phyloP scores from a whole-genome alignment of 371 early-diverging fungal species.

The Mucor saturninus region DNA sequence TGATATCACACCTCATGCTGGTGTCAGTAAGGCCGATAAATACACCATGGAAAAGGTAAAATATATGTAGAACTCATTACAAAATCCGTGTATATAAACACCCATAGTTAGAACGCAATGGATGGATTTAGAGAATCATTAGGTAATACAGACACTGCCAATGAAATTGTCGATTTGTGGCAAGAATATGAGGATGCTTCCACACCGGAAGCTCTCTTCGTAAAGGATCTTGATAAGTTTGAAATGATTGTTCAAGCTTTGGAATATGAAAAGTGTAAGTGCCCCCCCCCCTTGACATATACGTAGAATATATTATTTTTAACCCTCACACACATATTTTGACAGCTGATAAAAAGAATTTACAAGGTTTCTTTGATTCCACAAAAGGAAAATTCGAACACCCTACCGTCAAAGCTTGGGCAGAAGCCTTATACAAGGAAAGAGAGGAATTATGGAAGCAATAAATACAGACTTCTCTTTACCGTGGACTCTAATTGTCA shows the following conservation, averaged over 20 bases:
- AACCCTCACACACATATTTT: not conserved
- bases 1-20: constrained; percentile 88
- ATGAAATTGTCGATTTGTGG: constrained; percentile 83
- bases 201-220: constrained; percentile 81
- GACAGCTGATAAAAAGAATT: constrained; percentile 65
- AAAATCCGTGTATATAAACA: too few relatives aligned
- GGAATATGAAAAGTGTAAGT: constrained; percentile 85
- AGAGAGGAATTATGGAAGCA: constrained; percentile 37
- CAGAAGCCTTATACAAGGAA: constrained; percentile 74
- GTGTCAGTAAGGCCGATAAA: constrained; percentile 83
- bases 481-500: too few relatives aligned
- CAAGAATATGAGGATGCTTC: constrained; percentile 84
- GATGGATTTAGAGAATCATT: constrained; percentile 62
- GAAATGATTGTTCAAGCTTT: constrained; percentile 94
- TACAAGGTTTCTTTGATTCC: constrained; percentile 83
- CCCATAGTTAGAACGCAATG: constrained; percentile 66
- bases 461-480: not conserved
- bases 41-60: constrained; percentile 68
- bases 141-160: constrained; percentile 61
- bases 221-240: constrained; percentile 93
- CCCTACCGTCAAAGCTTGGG: constrained; percentile 84
- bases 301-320: constrained; percentile 6
- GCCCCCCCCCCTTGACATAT: too few relatives aligned
- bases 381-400: constrained; percentile 81
- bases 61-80: too few relatives aligned